These are phyloP conservation scores for Colletotrichum musicola DNA, from an alignment of 2,329 filamentous ascomycete genomes.

Conservation along the genomic window DNA sequence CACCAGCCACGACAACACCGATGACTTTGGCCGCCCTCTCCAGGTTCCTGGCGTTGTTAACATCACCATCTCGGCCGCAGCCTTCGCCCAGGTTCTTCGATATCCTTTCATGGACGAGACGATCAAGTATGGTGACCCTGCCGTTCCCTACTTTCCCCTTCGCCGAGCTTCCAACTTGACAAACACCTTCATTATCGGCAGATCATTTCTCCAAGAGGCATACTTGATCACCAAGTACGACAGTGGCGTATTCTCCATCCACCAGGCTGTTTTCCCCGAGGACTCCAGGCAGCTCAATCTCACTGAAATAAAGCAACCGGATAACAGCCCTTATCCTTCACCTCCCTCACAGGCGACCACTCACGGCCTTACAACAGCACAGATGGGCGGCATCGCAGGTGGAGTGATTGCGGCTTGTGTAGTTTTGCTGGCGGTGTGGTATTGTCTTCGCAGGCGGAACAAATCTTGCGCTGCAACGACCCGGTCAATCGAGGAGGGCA, in stretches of 20 bases:
- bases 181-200: constrained; percentile 68
- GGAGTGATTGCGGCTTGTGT: constrained; percentile 51
- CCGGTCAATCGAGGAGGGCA: constrained; percentile 46
- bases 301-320: constrained; percentile 55
- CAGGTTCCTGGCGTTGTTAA: constrained; percentile 66
- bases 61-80: constrained; percentile 64
- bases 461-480: constrained; percentile 45
- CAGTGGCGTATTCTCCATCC: constrained; percentile 63
- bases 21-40: constrained; percentile 64
- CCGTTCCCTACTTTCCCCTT: constrained; percentile 75
- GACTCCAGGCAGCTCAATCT: constrained; percentile 57
- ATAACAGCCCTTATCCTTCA: constrained; percentile 61
- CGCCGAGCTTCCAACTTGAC: constrained; percentile 65
- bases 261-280: constrained; percentile 67
- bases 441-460: constrained; percentile 50
- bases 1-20: constrained; percentile 66
- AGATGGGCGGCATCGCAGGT: constrained; percentile 61
- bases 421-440: constrained; percentile 46
- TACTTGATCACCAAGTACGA: constrained; percentile 71
- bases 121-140: constrained; percentile 58
- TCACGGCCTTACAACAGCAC: constrained; percentile 52
- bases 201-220: constrained; percentile 78
- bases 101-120: constrained; percentile 61
- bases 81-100: constrained; percentile 63
- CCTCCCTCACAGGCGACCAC: constrained; percentile 43